Evolutionary conservation across 345 rosid genomes (phyloP).

Genomic region (Atalantia buxifolia): DNA sequence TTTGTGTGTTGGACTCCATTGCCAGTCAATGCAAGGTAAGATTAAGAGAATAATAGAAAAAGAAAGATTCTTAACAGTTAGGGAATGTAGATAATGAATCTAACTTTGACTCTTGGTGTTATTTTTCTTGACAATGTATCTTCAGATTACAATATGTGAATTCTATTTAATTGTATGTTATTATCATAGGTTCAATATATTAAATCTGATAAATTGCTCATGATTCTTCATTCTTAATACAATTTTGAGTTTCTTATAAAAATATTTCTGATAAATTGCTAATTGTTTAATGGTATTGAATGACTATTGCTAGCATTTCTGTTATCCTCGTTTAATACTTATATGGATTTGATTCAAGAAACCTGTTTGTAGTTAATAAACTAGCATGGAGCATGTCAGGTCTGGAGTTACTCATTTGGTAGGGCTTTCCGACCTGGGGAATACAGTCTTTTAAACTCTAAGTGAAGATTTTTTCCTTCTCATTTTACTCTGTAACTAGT

Average conservation of each 20-base stretch:
- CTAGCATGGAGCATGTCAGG: background rate
- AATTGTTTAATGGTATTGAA: background rate
- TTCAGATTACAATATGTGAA: background rate
- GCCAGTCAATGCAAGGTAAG: conserved; percentile 60
- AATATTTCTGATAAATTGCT: background rate
- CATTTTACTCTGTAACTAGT: background rate
- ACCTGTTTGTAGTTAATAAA: background rate
- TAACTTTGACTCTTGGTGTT: background rate
- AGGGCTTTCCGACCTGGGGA: background rate
- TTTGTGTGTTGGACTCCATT: conserved; percentile 35
- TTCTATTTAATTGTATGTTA: background rate
- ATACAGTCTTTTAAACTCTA: background rate
- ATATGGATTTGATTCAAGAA: background rate
- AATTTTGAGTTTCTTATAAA: too few species aligned
- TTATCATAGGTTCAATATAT: background rate
- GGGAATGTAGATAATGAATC: background rate
- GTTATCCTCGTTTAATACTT: background rate
- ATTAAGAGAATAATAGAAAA: background rate
- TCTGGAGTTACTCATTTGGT: background rate
- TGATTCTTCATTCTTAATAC: too few species aligned
- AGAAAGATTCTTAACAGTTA: background rate
- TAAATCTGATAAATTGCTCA: too few species aligned
- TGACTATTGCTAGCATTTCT: background rate
- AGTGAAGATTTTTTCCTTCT: background rate
- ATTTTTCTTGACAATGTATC: background rate